These are phyloP conservation scores for Pseudotsuga menziesii DNA, from an alignment of 75 land plant genomes.

Conservation along the genomic window DNA sequence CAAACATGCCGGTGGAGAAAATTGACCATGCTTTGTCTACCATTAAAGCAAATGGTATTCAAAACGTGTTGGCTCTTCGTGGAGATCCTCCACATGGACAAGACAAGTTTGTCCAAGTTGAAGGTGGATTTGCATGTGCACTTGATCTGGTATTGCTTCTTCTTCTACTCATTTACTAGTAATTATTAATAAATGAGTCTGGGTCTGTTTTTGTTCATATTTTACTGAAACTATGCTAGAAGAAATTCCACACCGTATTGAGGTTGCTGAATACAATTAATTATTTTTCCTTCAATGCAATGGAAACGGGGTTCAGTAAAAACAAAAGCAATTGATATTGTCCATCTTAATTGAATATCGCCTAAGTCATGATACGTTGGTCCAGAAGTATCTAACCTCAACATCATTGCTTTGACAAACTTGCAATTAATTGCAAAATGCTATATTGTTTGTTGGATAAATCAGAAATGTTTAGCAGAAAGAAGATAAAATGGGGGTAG, in stretches of 20 bases:
- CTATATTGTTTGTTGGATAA: too few species aligned
- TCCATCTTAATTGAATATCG: background rate
- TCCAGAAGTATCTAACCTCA: background rate
- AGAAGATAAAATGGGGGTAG: too few species aligned
- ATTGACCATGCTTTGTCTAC: conserved; percentile 76
- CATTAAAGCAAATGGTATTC: conserved; percentile 85
- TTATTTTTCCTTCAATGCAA: conserved; percentile 1
- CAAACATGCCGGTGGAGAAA: conserved; percentile 97
- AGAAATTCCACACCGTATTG: too few species aligned
- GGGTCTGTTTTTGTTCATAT: background rate
- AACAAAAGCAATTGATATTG: background rate
- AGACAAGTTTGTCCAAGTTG: conserved; percentile 88
- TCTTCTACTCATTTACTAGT: conserved; percentile 1
- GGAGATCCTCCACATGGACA: conserved; percentile 97
- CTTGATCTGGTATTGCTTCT: conserved; percentile 67
- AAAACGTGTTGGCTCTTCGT: conserved; percentile 92
- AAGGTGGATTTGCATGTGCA: conserved; percentile 90
- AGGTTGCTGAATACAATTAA: too few species aligned
- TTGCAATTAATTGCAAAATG: too few species aligned
- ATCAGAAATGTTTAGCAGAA: too few species aligned
- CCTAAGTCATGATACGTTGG: background rate
- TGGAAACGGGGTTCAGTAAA: background rate
- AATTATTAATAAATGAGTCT: background rate
- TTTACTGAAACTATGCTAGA: background rate
- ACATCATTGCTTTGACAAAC: background rate